phyloP scores from a whole-genome alignment of 2,329 filamentous ascomycete genomes.

The Exophiala bonariae region DNA sequence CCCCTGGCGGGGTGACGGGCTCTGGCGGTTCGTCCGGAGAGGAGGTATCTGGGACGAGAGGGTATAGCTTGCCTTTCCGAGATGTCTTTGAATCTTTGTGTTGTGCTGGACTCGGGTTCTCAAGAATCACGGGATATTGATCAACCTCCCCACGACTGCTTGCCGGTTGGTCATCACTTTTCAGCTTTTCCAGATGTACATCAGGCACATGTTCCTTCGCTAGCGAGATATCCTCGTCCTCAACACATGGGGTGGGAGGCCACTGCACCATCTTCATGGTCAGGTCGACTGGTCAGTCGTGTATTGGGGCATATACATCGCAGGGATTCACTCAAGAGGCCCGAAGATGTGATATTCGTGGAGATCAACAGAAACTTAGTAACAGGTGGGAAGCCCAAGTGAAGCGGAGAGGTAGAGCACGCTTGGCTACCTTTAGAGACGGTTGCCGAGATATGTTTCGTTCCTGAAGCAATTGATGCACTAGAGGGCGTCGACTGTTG shows the following conservation, averaged over 20 bases:
- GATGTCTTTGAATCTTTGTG: not conserved
- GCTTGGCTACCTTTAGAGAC: not conserved
- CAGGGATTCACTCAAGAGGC: not conserved
- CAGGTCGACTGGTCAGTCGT: constrained; percentile 10
- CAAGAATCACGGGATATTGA: constrained; percentile 45
- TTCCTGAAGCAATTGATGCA: not conserved
- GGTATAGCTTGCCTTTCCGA: not conserved
- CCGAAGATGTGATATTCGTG: too few relatives aligned
- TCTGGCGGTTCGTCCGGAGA: constrained; percentile 1
- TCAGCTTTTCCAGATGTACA: constrained; percentile 25
- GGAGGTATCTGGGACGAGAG: constrained; percentile 5
- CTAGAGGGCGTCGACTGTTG: constrained; percentile 11
- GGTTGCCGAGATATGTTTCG: not conserved
- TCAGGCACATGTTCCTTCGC: constrained; percentile 39
- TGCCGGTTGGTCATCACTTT: constrained; percentile 28
- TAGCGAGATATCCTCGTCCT: constrained; percentile 45
- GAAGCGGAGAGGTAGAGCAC: too few relatives aligned
- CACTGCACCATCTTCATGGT: constrained; percentile 28
- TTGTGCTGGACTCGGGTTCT: constrained; percentile 26
- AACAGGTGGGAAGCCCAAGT: too few relatives aligned
- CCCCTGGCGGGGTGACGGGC: constrained; percentile 1
- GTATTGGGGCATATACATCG: constrained; percentile 15
- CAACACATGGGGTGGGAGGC: constrained; percentile 46
- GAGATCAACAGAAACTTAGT: too few relatives aligned
- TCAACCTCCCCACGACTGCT: constrained; percentile 41